Base-by-base conservation (phyloP, 1,284 basidiomycete species). In the Wolfiporia cocos region DNA sequence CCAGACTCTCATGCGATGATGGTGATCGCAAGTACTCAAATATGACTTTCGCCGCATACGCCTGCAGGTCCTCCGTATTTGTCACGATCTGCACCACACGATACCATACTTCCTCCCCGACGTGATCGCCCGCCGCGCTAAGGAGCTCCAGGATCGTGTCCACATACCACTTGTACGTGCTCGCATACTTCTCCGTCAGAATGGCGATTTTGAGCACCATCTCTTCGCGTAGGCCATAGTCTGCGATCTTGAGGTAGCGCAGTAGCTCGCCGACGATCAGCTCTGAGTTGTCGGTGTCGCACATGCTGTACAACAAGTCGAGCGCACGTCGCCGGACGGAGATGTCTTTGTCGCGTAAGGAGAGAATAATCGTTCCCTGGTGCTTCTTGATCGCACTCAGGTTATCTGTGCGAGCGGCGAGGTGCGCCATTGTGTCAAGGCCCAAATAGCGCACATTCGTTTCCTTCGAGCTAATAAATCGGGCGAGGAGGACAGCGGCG, bases 161-260 rank as follows among this genome's bases (percentile, higher is more conserved):
- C 47, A 97, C 87, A 70, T 97, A 96, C 90, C 92, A 92, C 66
- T 92, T 91, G 65, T 93, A 94, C 47, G 77, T 91, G 56, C 81
- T 88, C 4, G 96, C 95, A 57, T 97, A 97, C 65, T 96, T 92
- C 64, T 99, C 96, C 6, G 96, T 99, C 44, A 98, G 69, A 50
- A 99, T 95, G 29, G 96, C 96, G 49, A 99, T 96, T 67, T 99
- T 99, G 43, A 98, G 74, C 2, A 97, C 95, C 92, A 99, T 93
- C 65, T 99, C 93, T 64, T 98, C 95, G 33, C 96, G 77, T 34
- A 99, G 70, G 20, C 86, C 92, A 57, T 97, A 98, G 64, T 99
- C 96, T 3, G 96, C 95, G 11, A 96, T 81, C 57, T 84, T 84
- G 46, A 99, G 75, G 63, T 97, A 99, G 47, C 89, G 80, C 44